These are phyloP conservation scores for Coelastrella sp. DNA, from an alignment of 139 green algal species.

Conservation along the genomic window DNA sequence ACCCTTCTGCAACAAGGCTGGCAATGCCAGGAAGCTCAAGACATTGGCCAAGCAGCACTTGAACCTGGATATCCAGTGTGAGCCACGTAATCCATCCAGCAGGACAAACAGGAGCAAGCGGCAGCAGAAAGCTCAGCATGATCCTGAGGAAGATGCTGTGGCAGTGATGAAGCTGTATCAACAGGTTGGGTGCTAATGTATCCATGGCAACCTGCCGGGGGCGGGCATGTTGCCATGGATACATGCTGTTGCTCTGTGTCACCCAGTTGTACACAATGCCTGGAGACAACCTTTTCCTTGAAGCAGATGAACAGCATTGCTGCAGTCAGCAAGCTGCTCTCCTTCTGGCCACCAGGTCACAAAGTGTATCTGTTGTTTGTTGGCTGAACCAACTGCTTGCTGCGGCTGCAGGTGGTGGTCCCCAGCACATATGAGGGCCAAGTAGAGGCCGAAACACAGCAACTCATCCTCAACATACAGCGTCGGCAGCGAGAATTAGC, in stretches of 20 bases:
- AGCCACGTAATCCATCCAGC: too few relatives aligned
- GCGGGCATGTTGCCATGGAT: too few relatives aligned
- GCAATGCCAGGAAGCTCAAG: slow-evolving; percentile 21
- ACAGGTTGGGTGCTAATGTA: background rate
- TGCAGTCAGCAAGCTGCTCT: too few relatives aligned
- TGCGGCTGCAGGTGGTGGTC: slow-evolving; percentile 44
- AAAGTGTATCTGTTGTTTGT: too few relatives aligned
- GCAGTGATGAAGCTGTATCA: slow-evolving; percentile 44
- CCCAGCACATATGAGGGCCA: slow-evolving; percentile 38
- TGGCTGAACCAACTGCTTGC: too few relatives aligned
- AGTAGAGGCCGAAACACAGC: slow-evolving; percentile 18
- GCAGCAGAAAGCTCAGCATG: slow-evolving; percentile 1
- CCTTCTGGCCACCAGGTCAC: too few relatives aligned
- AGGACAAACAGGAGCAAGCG: background rate
- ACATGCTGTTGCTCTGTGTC: too few relatives aligned
- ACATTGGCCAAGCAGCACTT: slow-evolving; percentile 3
- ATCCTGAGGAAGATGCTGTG: slow-evolving; percentile 40
- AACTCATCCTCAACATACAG: slow-evolving; percentile 35
- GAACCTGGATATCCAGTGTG: slow-evolving; percentile 3
- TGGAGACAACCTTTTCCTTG: too few relatives aligned
- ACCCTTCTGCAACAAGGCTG: slow-evolving; percentile 18
- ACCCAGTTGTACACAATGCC: too few relatives aligned
- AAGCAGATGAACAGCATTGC: too few relatives aligned
- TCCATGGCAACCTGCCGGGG: too few relatives aligned
- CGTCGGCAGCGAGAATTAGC: slow-evolving; percentile 19